A percentile compares a stretch with the other conserved stretches of the same genome.
phyloP scores from a whole-genome alignment of 1,284 basidiomycete species.

The Gymnopus androsaceus region DNA sequence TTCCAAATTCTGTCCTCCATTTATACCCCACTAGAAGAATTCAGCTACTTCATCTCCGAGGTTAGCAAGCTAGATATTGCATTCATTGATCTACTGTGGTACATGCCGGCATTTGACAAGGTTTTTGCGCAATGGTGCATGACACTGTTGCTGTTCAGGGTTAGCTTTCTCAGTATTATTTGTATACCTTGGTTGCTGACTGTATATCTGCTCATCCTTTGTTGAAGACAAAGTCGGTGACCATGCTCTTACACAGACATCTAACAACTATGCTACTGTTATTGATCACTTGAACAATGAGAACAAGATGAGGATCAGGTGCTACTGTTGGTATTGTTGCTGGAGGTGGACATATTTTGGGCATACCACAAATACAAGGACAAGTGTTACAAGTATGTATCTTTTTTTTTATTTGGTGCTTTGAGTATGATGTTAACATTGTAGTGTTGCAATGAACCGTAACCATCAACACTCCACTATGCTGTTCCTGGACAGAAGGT shows the following conservation, averaged over 20 bases:
- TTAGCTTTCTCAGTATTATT: background rate
- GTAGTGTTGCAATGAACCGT: slow-evolving; percentile 98
- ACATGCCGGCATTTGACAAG: background rate
- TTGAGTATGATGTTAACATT: slow-evolving; percentile 20
- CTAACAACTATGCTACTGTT: slow-evolving; percentile 98
- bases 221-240: slow-evolving; percentile 98
- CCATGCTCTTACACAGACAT: slow-evolving; percentile 94
- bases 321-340: slow-evolving; percentile 97
- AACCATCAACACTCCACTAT: slow-evolving; percentile 92
- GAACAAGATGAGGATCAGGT: slow-evolving; percentile 90
- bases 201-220: too few relatives aligned
- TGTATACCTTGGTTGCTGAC: background rate
- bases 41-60: slow-evolving; percentile 24
- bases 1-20: too few relatives aligned
- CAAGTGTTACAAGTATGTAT: slow-evolving; percentile 84
- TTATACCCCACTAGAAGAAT: slow-evolving; percentile 20
- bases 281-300: slow-evolving; percentile 96
- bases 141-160: slow-evolving; percentile 25
- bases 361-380: slow-evolving; percentile 90
- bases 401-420: background rate
- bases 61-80: slow-evolving; percentile 22
- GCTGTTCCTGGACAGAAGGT: slow-evolving; percentile 98
- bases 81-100: slow-evolving; percentile 17
- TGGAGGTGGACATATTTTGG: slow-evolving; percentile 94
- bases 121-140: slow-evolving; percentile 23